Evolutionary conservation across 2,329 filamentous ascomycete species (phyloP).

Genomic region (Corinectria fuckeliana): DNA sequence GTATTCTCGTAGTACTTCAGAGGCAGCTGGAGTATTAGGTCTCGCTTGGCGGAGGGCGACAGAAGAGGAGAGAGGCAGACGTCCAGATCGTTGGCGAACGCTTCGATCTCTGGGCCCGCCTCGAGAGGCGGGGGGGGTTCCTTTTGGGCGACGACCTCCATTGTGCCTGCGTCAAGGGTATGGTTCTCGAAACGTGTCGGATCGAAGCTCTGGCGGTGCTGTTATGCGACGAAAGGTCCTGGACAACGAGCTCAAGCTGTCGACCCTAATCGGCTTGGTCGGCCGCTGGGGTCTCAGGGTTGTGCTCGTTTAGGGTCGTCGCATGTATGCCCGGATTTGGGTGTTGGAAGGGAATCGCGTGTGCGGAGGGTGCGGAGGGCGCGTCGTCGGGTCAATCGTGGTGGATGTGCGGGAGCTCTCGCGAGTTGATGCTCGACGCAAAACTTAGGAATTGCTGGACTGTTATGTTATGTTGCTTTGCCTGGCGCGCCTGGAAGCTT

Average conservation of each 20-base stretch:
- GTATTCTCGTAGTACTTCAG: constrained; percentile 65
- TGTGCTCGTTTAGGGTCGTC: constrained; percentile 29
- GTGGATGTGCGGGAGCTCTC: constrained; percentile 20
- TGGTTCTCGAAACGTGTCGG: neutral
- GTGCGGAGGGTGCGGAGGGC: constrained; percentile 2
- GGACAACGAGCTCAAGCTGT: constrained; percentile 17
- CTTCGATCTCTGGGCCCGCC: constrained; percentile 80
- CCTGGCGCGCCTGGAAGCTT: constrained; percentile 31
- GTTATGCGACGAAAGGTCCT: neutral
- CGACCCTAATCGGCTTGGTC: constrained; percentile 37
- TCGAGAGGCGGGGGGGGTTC: constrained; percentile 23
- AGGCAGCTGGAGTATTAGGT: constrained; percentile 70
- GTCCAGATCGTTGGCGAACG: constrained; percentile 84
- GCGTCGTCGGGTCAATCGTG: constrained; percentile 11
- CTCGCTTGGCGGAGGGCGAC: constrained; percentile 61
- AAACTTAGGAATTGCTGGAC: constrained; percentile 32
- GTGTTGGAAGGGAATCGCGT: constrained; percentile 15
- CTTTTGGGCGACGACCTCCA: constrained; percentile 20
- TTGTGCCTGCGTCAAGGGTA: constrained; percentile 7
- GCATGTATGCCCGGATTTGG: constrained; percentile 31
- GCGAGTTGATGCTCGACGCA: constrained; percentile 27
- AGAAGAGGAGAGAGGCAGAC: constrained; percentile 65
- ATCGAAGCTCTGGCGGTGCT: neutral
- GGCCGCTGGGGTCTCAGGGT: constrained; percentile 35
- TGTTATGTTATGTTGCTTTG: constrained; percentile 33